These are phyloP conservation scores for Astrothelium macrocarpum DNA, from an alignment of 495 filamentous ascomycete genomes.

Conservation along the genomic window DNA sequence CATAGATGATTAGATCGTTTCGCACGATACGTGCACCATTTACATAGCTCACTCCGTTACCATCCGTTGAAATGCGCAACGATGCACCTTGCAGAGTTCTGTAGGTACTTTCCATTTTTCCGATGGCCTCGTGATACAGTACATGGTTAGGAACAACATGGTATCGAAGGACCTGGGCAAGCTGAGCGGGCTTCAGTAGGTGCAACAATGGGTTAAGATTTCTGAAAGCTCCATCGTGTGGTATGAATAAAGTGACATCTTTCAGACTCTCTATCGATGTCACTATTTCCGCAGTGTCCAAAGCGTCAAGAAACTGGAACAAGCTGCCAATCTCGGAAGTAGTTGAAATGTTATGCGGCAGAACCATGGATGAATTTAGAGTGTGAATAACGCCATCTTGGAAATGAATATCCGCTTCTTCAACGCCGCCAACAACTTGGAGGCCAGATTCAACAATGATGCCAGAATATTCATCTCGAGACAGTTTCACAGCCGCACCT, in stretches of 20 bases:
- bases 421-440: slow-evolving; percentile 6
- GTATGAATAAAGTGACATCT: slow-evolving; percentile 5
- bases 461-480: background rate
- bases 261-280: slow-evolving; percentile 1
- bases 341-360: slow-evolving; percentile 8
- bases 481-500: slow-evolving; percentile 6
- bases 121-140: background rate
- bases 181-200: background rate
- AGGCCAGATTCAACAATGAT: slow-evolving; percentile 5
- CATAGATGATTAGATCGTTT: slow-evolving; percentile 6
- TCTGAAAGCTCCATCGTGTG: slow-evolving; percentile 3
- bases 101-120: background rate
- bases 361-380: slow-evolving; percentile 3
- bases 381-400: slow-evolving; percentile 6
- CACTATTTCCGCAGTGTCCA: background rate
- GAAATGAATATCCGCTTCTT: slow-evolving; percentile 3
- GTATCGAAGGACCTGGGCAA: background rate
- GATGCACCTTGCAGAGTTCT: background rate
- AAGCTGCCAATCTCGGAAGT: background rate
- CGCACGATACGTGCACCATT: background rate
- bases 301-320: background rate
- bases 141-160: background rate
- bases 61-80: background rate
- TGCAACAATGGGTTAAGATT: background rate
- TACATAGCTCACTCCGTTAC: background rate